These are phyloP conservation scores for Clonostachys solani DNA, from an alignment of 2,329 filamentous ascomycete species.

Conservation along the genomic window DNA sequence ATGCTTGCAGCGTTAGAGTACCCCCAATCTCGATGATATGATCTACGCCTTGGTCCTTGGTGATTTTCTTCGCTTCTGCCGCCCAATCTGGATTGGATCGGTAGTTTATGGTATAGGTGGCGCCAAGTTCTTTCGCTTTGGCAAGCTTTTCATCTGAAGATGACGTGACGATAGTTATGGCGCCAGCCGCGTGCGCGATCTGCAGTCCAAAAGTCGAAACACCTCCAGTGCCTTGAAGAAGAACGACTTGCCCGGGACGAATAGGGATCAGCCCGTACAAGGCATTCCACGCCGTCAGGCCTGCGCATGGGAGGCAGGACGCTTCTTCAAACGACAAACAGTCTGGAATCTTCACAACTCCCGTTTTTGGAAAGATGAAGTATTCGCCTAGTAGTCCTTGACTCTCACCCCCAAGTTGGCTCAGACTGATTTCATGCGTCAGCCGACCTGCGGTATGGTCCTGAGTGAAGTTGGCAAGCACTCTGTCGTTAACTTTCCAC, in stretches of 20 bases:
- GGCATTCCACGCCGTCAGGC: slow-evolving; percentile 32
- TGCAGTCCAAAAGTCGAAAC: slow-evolving; percentile 27
- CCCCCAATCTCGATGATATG: slow-evolving; percentile 32
- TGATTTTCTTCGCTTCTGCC: slow-evolving; percentile 21
- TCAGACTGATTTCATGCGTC: slow-evolving; percentile 17
- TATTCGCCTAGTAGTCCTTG: slow-evolving; percentile 35
- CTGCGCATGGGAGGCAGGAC: slow-evolving; percentile 32
- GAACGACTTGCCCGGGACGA: slow-evolving; percentile 29
- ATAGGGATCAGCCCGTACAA: slow-evolving; percentile 26
- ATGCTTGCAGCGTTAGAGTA: slow-evolving; percentile 21
- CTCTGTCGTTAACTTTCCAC: slow-evolving; percentile 26
- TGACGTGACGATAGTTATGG: slow-evolving; percentile 27
- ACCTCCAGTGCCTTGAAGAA: slow-evolving; percentile 36
- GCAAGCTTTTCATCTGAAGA: slow-evolving; percentile 25
- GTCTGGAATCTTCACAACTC: slow-evolving; percentile 28
- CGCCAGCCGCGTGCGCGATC: slow-evolving; percentile 19
- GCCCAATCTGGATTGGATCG: slow-evolving; percentile 17
- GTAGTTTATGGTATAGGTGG: slow-evolving; percentile 23
- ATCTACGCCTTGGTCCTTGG: slow-evolving; percentile 23
- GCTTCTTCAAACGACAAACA: no score
- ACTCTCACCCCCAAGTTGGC: slow-evolving; percentile 35
- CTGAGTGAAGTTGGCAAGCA: slow-evolving; percentile 27
- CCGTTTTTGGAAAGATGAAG: slow-evolving; percentile 31
- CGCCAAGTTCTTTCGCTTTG: slow-evolving; percentile 15
- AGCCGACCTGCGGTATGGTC: slow-evolving; percentile 27